These are phyloP conservation scores for Biscogniauxia mediterranea DNA, from an alignment of 2,329 filamentous ascomycete genomes.

Conservation along the genomic window DNA sequence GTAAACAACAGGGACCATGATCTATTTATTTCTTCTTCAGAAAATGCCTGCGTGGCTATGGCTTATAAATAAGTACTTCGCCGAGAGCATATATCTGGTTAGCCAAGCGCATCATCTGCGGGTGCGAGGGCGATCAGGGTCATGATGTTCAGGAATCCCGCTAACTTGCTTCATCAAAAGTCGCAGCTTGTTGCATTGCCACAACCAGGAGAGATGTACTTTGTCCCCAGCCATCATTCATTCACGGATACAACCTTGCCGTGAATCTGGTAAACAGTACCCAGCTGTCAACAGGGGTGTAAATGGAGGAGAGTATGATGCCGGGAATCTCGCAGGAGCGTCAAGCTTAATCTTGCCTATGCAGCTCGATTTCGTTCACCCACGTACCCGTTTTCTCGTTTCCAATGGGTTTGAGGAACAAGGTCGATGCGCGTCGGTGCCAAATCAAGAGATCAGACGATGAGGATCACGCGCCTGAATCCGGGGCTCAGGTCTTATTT, in stretches of 20 bases:
- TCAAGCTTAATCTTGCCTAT: constrained; percentile 7
- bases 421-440: constrained; percentile 1
- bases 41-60: not conserved
- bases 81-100: not conserved
- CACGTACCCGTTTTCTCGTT: constrained; percentile 9
- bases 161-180: not conserved
- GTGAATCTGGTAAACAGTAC: not conserved
- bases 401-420: constrained; percentile 17
- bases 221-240: not conserved
- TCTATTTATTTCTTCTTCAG: not conserved
- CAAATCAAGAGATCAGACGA: constrained; percentile 10
- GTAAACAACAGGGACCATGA: not conserved
- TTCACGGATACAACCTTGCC: not conserved
- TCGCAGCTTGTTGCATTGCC: not conserved
- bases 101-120: not conserved
- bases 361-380: not conserved
- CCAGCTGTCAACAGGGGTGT: not conserved
- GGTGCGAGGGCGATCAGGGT: not conserved
- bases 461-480: not conserved
- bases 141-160: not conserved
- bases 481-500: not conserved
- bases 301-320: not conserved
- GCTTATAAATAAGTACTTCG: not conserved
- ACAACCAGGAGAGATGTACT: not conserved
- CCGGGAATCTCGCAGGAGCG: not conserved